These are phyloP conservation scores for Cordyceps cicadae DNA, from an alignment of 2,329 filamentous ascomycete genomes.

Conservation along the genomic window DNA sequence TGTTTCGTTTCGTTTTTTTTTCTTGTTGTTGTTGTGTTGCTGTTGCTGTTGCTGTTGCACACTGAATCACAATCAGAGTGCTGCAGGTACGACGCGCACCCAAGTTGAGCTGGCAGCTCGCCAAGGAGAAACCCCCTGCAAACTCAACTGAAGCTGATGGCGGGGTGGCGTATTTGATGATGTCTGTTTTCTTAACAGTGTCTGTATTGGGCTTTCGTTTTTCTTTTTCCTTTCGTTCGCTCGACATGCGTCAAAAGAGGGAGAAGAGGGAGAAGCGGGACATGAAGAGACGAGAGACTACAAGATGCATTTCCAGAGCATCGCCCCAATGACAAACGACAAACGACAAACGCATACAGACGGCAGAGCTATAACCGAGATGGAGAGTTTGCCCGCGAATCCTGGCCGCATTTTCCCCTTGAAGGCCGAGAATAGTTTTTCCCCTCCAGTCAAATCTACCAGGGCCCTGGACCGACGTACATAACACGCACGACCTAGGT, in stretches of 20 bases:
- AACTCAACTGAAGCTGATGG: neutral
- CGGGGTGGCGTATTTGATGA: neutral
- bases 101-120: neutral
- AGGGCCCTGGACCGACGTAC: neutral
- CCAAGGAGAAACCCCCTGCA: neutral
- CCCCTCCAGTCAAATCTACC: neutral
- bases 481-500: neutral
- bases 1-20: neutral
- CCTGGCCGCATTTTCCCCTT: neutral
- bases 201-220: no score
- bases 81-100: neutral
- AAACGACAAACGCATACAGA: neutral
- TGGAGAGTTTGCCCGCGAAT: neutral
- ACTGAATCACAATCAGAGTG: neutral
- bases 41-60: no score
- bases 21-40: no score
- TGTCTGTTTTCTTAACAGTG: neutral
- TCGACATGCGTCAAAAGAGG: neutral
- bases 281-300: neutral
- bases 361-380: conserved; percentile 6
- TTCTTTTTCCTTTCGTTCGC: no score
- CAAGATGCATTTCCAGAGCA: neutral
- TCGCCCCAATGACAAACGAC: neutral
- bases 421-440: neutral
- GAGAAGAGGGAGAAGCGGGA: neutral